Evolutionary conservation across 805 yeast genomes (phyloP).

Genomic region (Kluyveromyces aestuarii): DNA sequence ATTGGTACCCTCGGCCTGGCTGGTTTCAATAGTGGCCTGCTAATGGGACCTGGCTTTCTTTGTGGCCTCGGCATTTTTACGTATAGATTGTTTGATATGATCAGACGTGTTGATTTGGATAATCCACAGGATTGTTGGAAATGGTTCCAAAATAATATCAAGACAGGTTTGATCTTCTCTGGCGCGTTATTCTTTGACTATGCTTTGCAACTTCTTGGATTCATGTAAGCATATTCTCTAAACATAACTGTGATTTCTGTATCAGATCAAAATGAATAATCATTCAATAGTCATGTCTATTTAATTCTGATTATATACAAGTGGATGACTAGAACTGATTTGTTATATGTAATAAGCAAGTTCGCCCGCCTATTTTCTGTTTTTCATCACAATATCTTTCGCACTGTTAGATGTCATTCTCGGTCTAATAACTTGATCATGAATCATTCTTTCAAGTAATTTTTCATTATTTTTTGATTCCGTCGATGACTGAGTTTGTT

Average conservation of each 20-base stretch:
- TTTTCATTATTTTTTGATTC: constrained; percentile 3
- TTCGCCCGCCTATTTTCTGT: neutral
- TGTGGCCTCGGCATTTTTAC: constrained; percentile 60
- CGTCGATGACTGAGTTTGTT: neutral
- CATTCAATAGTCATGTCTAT: neutral
- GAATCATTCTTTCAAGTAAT: constrained; percentile 11
- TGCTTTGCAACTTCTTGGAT: constrained; percentile 32
- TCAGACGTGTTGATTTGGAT: constrained; percentile 66
- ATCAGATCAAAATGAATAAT: neutral
- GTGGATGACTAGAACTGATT: neutral
- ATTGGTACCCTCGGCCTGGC: constrained; percentile 53
- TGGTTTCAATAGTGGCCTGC: constrained; percentile 55
- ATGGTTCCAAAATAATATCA: constrained; percentile 66
- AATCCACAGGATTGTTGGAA: constrained; percentile 77
- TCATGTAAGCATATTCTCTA: constrained; percentile 10
- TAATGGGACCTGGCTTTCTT: constrained; percentile 79
- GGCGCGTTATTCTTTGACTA: constrained; percentile 62
- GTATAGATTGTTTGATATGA: constrained; percentile 58
- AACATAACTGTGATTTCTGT: constrained; percentile 1
- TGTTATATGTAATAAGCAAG: neutral
- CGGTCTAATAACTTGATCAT: constrained; percentile 11
- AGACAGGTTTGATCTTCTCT: constrained; percentile 63
- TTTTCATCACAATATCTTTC: constrained; percentile 6
- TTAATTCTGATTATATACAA: neutral
- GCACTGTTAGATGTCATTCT: constrained; percentile 8